Percentiles rank a stretch among this genome's conserved stretches.
Conservation (phyloP, 495 filamentous ascomycete genomes). For the Physcia stellaris region DNA sequence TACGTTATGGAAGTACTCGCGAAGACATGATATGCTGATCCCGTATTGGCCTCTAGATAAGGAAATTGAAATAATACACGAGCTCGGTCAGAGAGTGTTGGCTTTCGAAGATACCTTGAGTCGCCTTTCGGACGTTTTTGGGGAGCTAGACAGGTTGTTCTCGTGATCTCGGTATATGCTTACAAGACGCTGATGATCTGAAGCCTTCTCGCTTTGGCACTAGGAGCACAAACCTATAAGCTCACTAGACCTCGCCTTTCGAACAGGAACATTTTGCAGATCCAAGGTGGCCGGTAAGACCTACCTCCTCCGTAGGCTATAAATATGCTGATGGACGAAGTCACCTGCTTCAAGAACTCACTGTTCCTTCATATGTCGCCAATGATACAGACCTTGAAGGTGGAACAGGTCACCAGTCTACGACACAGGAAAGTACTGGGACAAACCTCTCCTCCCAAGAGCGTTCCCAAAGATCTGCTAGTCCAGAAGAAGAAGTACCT, state of each 20-base stretch:
- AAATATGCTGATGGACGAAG: slow-evolving; percentile 23
- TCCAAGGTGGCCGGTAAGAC: slow-evolving; percentile 61
- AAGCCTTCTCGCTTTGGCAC: slow-evolving; percentile 68
- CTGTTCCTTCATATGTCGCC: slow-evolving; percentile 72
- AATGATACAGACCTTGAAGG: slow-evolving; percentile 64
- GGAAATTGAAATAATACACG: slow-evolving; percentile 81
- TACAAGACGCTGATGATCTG: slow-evolving; percentile 7
- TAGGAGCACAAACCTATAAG: slow-evolving; percentile 63
- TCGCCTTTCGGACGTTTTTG: slow-evolving; percentile 58
- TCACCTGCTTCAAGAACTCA: slow-evolving; percentile 80
- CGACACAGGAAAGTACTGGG: not conserved
- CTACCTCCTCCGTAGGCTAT: not conserved
- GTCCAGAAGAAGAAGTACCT: slow-evolving; percentile 9
- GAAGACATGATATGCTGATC: slow-evolving; percentile 3
- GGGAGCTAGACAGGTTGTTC: slow-evolving; percentile 62
- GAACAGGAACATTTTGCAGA: slow-evolving; percentile 55
- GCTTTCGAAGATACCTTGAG: slow-evolving; percentile 55
- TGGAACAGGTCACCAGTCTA: slow-evolving; percentile 29
- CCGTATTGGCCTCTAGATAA: slow-evolving; percentile 40
- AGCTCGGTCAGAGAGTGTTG: slow-evolving; percentile 58
- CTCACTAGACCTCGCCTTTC: slow-evolving; percentile 59
- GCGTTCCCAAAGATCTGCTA: slow-evolving; percentile 3
- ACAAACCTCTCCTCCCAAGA: not conserved
- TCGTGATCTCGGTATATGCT: not conserved
- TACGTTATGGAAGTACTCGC: slow-evolving; percentile 23